phyloP scores from a whole-genome alignment of 2,329 filamentous ascomycete species.

The Arthrobotrys sphaeroides region DNA sequence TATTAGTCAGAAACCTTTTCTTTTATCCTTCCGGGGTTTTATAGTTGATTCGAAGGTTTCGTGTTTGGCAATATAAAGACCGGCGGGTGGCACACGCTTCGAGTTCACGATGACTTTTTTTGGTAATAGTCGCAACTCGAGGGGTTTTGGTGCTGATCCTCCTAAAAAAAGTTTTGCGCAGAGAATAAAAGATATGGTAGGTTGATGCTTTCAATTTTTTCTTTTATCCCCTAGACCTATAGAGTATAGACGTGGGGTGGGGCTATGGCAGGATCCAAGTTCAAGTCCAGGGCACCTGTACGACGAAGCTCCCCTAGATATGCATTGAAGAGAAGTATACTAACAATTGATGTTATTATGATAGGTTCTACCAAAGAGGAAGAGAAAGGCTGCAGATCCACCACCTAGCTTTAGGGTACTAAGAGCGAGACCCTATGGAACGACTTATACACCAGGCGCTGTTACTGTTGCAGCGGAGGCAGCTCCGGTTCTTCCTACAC shows the following conservation, averaged over 20 bases:
- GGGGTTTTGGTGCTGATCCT: not conserved
- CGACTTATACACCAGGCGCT: not conserved
- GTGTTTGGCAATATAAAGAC: slow-evolving; percentile 13
- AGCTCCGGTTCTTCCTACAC: not conserved
- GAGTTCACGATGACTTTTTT: slow-evolving; percentile 19
- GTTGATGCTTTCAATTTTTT: slow-evolving; percentile 8
- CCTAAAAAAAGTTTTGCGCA: slow-evolving; percentile 18
- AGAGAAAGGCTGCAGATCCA: slow-evolving; percentile 18
- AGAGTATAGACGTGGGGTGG: not conserved
- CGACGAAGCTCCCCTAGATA: not conserved
- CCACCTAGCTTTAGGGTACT: slow-evolving; percentile 28
- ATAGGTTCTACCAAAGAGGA: slow-evolving; percentile 32
- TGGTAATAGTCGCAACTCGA: not conserved
- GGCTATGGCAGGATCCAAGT: slow-evolving; percentile 33
- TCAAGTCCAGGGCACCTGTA: too few species aligned
- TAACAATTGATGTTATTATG: not conserved
- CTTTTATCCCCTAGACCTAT: not conserved
- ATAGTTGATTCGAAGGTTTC: not conserved
- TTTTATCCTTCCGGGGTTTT: not conserved
- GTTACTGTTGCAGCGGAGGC: too few species aligned
- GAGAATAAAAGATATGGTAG: slow-evolving; percentile 38
- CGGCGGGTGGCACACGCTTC: not conserved
- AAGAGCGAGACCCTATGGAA: not conserved
- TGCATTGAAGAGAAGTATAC: not conserved
- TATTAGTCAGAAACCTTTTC: not conserved